A percentile compares a stretch with the other conserved stretches of the same genome.
Conservation (phyloP, 2,329 filamentous ascomycete species). For the Talaromyces verruculosus region DNA sequence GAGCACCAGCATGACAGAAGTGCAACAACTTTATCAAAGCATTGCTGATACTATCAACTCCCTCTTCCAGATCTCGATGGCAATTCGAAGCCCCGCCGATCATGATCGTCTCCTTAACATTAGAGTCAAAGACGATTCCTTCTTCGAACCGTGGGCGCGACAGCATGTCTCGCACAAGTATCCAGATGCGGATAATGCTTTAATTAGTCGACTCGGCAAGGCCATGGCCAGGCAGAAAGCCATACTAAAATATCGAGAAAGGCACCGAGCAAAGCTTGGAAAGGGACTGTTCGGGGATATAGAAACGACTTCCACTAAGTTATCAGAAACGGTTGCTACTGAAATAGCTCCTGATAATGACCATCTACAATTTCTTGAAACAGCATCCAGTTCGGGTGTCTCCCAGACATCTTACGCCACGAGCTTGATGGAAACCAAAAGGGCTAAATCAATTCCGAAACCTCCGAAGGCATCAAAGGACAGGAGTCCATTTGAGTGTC, state of each 20-base stretch:
- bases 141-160: not conserved
- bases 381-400: not conserved
- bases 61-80: conserved; percentile 1
- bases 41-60: not conserved
- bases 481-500: not conserved
- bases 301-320: not conserved
- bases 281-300: not conserved
- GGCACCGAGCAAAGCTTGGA: not conserved
- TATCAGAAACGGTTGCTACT: not conserved
- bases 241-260: not conserved
- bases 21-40: not conserved
- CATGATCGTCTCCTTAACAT: not conserved
- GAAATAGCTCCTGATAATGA: not conserved
- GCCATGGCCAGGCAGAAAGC: not conserved
- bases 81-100: not conserved
- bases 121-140: not conserved
- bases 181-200: not conserved
- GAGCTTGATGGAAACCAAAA: not conserved
- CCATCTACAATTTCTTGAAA: not conserved
- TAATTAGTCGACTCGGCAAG: not conserved
- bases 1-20: not conserved
- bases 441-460: not conserved
- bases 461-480: not conserved
- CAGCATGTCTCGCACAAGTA: not conserved
- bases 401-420: not conserved